Evolutionary conservation across 805 yeast genomes (phyloP).

Genomic region (Millerozyma acaciae): DNA sequence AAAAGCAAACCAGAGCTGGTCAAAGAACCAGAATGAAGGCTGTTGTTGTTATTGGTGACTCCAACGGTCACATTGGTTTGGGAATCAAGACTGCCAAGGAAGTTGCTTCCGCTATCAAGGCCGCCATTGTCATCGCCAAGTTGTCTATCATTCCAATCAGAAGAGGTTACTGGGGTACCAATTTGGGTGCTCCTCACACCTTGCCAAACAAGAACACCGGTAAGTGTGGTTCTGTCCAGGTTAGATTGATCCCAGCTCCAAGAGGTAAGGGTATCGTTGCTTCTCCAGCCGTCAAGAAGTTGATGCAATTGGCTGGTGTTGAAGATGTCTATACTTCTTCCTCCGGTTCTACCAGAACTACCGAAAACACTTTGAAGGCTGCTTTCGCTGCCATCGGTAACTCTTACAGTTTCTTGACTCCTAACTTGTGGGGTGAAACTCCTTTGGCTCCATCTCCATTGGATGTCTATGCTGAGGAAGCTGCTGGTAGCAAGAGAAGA

Average conservation of each 20-base stretch:
- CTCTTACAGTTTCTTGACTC: conserved; percentile 99
- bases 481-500: conserved; percentile 70
- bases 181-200: conserved; percentile 99
- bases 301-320: conserved; percentile 98
- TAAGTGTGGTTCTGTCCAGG: conserved; percentile 99
- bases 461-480: conserved; percentile 89
- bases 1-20: conserved; percentile 99
- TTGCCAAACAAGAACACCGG: conserved; percentile 97
- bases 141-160: conserved; percentile 98
- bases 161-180: conserved; percentile 99
- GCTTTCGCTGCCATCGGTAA: conserved; percentile 99
- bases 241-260: conserved; percentile 99
- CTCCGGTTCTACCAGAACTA: conserved; percentile 98
- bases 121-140: conserved; percentile 99
- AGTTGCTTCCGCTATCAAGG: conserved; percentile 99
- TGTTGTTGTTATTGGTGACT: conserved; percentile 98
- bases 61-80: conserved; percentile 99
- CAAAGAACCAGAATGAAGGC: conserved; percentile 99
- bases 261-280: conserved; percentile 99
- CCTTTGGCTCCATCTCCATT: conserved; percentile 88
- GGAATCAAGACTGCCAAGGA: conserved; percentile 99
- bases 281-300: conserved; percentile 98
- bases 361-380: conserved; percentile 99
- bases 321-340: conserved; percentile 99
- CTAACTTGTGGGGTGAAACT: conserved; percentile 93